These are phyloP conservation scores for Monilinia laxa DNA, from an alignment of 2,329 filamentous ascomycete genomes.

Conservation along the genomic window DNA sequence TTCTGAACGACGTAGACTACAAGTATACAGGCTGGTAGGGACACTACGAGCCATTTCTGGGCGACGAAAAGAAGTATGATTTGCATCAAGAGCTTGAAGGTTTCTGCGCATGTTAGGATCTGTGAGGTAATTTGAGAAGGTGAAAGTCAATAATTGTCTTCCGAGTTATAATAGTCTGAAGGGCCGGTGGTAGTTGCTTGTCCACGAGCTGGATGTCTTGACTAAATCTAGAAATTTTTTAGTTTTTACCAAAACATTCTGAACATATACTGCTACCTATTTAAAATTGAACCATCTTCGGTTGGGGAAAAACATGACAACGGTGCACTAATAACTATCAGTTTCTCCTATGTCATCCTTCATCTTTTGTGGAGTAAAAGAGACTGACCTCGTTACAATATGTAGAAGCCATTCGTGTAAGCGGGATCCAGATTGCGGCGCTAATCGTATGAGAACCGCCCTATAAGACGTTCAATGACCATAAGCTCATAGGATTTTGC, in stretches of 20 bases:
- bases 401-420: slow-evolving; percentile 40
- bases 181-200: slow-evolving; percentile 33
- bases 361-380: slow-evolving; percentile 18
- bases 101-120: slow-evolving; percentile 27
- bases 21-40: slow-evolving; percentile 50
- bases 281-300: slow-evolving; percentile 46
- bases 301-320: slow-evolving; percentile 43
- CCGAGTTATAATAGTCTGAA: slow-evolving; percentile 43
- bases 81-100: slow-evolving; percentile 44
- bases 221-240: slow-evolving; percentile 28
- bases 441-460: slow-evolving; percentile 37
- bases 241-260: background rate
- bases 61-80: slow-evolving; percentile 50
- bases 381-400: slow-evolving; percentile 36
- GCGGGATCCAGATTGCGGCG: slow-evolving; percentile 42
- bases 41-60: slow-evolving; percentile 45
- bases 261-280: slow-evolving; percentile 38
- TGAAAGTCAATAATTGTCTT: background rate
- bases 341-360: background rate
- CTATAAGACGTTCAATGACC: background rate
- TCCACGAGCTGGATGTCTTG: slow-evolving; percentile 30
- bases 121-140: too few species aligned
- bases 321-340: slow-evolving; percentile 14
- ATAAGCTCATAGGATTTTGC: background rate
- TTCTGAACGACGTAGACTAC: slow-evolving; percentile 53